A percentile compares a stretch with the other conserved stretches of the same genome.
phyloP scores from a whole-genome alignment of 202 grass and related monocot species.

The Schoenoplectus tabernaemontani region DNA sequence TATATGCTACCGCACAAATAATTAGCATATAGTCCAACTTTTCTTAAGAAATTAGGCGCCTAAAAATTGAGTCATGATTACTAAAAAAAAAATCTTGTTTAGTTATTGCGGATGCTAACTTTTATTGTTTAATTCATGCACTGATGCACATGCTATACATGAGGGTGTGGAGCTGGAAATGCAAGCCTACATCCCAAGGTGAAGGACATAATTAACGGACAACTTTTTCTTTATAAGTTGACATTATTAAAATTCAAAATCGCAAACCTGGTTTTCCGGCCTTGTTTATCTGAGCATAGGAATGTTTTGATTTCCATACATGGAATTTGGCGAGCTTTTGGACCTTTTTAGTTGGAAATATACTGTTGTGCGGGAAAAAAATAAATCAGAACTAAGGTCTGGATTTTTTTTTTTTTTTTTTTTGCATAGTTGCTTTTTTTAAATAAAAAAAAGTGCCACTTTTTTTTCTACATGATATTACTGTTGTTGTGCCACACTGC shows the following conservation, averaged over 20 bases:
- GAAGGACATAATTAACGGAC: not conserved
- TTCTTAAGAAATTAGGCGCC: not conserved
- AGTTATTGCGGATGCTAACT: not conserved
- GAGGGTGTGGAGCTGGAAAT: not conserved
- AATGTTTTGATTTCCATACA: not conserved
- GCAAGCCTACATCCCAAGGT: not conserved
- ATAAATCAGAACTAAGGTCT: no score
- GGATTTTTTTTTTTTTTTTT: no score
- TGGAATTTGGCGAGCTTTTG: not conserved
- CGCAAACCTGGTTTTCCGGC: not conserved
- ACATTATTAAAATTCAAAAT: not conserved
- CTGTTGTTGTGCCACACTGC: no score
- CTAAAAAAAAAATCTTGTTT: not conserved
- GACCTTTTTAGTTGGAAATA: not conserved
- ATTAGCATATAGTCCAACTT: not conserved
- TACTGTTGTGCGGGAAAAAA: no score
- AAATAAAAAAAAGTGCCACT: not conserved
- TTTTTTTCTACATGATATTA: not conserved
- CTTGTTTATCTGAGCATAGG: not conserved
- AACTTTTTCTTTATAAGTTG: not conserved
- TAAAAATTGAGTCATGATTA: not conserved
- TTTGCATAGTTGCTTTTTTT: not conserved
- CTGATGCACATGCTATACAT: not conserved
- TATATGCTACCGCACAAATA: not conserved
- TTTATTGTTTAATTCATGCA: not conserved